Evolutionary conservation across 352 stramenopile genomes (phyloP), one percentile per base, ranked within the genome.

Genomic region (Phytophthora nicotianae): DNA sequence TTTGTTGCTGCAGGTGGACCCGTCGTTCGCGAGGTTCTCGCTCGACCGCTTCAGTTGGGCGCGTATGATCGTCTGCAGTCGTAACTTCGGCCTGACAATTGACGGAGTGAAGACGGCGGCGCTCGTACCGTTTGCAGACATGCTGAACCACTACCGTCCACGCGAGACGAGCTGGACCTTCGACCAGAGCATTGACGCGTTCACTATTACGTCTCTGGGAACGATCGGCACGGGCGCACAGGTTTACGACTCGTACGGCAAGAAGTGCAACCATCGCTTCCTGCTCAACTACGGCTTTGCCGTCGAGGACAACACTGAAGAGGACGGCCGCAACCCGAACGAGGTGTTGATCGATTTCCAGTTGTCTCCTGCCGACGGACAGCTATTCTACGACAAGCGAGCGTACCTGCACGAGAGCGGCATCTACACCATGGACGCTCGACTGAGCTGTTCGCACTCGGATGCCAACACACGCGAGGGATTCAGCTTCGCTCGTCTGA

Each of bases 261-360:
- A 99, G 80, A 99, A 99, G 77, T 99, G 97, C 81, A 99, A 99
- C 83, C 97, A 99, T 77, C 89, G 88, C 8, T 99, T 99, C 75
- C 80, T 99, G 35, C 83, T 99, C 41, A 99, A 99, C 81, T 99
- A 99, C 73, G 97, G 98, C 40, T 99, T 99, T 75, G 95, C 97
- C 13, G 96, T 99, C 5, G 97, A 99, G 75, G 89, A 98, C 71
- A 99, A 99, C 74, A 95, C 91, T 20, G 97, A 99, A 76, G 81
- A 98, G 40, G 97, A 99, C 74, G 97, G 97, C 0, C 97, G 97
- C 67, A 99, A 98, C 89, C 97, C 97, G 20, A 99, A 99, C 86
- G 97, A 99, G 76, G 96, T 99, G 47, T 86, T 93, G 64, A 83
- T 95, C 9, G 83, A 92, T 46, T 74, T 95, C n/a, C 77, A 94